These are phyloP conservation scores for Corrigiola litoralis DNA, from an alignment of 179 eudicot genomes.

Conservation along the genomic window DNA sequence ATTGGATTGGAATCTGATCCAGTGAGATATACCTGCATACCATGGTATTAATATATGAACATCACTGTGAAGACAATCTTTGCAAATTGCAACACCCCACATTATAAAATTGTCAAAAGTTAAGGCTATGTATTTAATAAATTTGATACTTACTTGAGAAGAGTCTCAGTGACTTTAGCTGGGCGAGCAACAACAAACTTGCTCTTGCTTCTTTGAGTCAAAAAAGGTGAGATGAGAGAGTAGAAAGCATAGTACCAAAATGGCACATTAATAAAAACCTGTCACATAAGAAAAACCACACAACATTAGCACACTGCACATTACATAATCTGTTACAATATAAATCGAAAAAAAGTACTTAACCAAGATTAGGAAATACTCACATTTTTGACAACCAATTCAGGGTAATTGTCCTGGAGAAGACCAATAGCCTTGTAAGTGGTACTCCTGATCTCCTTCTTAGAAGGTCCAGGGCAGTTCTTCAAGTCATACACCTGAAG, in stretches of 20 bases:
- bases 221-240: conserved; percentile 52
- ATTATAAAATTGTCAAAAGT: neutral
- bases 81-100: too few species aligned
- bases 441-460: conserved; percentile 52
- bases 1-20: conserved; percentile 48
- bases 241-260: conserved; percentile 68
- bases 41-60: too few species aligned
- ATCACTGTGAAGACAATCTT: too few species aligned
- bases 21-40: conserved; percentile 45
- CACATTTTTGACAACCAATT: conserved; percentile 75
- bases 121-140: too few species aligned
- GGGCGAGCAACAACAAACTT: conserved; percentile 63
- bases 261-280: conserved; percentile 77
- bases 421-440: conserved; percentile 45
- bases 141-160: conserved; percentile 51
- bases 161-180: conserved; percentile 58
- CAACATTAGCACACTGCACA: neutral
- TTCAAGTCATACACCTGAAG: conserved; percentile 65
- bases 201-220: conserved; percentile 75
- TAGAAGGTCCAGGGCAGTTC: conserved; percentile 54
- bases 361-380: conserved; percentile 6
- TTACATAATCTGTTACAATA: neutral
- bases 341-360: neutral
- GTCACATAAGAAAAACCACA: conserved; percentile 3
- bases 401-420: conserved; percentile 83